Percentiles rank a stretch among this genome's conserved stretches.
Evolutionary conservation across 495 filamentous ascomycete genomes (phyloP).

Genomic region (Daldinia concentrica): DNA sequence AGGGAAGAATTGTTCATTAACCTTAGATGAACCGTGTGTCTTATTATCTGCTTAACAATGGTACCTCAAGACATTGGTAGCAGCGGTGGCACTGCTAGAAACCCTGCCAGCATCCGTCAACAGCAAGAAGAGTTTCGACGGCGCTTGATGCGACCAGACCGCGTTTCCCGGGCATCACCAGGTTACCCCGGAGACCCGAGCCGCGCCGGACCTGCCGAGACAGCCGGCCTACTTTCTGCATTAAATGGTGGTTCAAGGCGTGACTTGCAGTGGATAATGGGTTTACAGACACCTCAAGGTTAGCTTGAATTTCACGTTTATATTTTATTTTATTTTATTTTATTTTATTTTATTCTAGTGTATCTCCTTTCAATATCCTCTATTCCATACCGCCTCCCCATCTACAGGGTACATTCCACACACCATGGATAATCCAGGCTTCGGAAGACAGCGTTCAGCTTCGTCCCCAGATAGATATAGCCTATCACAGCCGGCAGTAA

Average conservation of each 20-base stretch:
- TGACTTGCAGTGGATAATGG: conserved; percentile 26
- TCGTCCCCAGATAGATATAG: neutral
- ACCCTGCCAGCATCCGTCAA: conserved; percentile 35
- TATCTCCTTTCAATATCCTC: neutral
- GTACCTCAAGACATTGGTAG: conserved; percentile 32
- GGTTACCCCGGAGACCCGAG: conserved; percentile 16
- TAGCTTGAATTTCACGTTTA: conserved; percentile 6
- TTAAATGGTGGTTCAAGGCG: conserved; percentile 4
- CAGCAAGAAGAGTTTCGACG: conserved; percentile 44
- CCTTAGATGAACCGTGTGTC: neutral
- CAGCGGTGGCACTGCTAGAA: conserved; percentile 18
- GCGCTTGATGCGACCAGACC: conserved; percentile 34
- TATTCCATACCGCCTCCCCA: neutral
- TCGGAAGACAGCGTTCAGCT: neutral
- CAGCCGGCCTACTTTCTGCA: conserved; percentile 14
- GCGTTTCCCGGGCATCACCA: conserved; percentile 11
- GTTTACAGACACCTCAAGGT: conserved; percentile 37
- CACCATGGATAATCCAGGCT: conserved; percentile 8
- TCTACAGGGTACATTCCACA: neutral
- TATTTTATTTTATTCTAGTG: neutral
- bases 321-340: neutral
- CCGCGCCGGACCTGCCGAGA: neutral
- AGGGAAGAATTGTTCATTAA: neutral
- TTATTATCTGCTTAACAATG: conserved; percentile 17
- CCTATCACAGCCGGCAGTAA: neutral